Evolutionary conservation across 176 grass and related monocot genomes (phyloP), one percentile per base, ranked within the genome.

Genomic region (Raddia distichophylla): DNA sequence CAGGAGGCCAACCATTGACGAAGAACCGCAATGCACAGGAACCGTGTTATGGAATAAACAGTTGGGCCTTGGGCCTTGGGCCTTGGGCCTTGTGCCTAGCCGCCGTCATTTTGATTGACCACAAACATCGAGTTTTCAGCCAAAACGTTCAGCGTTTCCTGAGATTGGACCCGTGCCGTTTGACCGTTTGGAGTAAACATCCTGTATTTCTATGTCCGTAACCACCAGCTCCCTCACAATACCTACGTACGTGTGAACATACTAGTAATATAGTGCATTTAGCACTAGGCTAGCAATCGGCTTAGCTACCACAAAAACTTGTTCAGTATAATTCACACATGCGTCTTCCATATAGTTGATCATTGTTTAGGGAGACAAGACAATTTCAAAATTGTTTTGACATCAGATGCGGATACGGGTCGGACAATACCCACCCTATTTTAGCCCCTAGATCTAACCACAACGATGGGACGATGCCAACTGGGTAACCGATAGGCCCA

Each of bases 131-230:
- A 35, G 60, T 7, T 59, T 16, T 80, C 52, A 68, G 53, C 71
- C 71, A 44, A 32, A 22, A 32, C 15, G 33, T 54, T 76, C 71
- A 69, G 71, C 71, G 61, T 83, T 83, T 42, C 67, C 35, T 8
- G 22, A 12, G 5, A 66, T 32, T 78, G 56, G 67, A 85, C 76
- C 43, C 3, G 5, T 55, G 71, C 71, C 2, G 71, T 87, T 62
- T 74, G 77, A 81, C 77, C 51, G 18, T 58, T 10, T 35, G 6
- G n/a, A 47, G 13, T 53, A 63, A 78, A 12, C 50, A 73, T 18
- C n/a, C 16, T 51, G 34, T 14, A 8, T 22, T 18, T 33, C 16
- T 51, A n/a, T 14, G 12, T 22, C 42, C 40, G 10, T 8, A n/a
- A n/a, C 45, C 22, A 81, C 44, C 68, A 67, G 33, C 17, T 33